Conservation (phyloP, 2,329 filamentous ascomycete genomes). For the Phialophora tarda region DNA sequence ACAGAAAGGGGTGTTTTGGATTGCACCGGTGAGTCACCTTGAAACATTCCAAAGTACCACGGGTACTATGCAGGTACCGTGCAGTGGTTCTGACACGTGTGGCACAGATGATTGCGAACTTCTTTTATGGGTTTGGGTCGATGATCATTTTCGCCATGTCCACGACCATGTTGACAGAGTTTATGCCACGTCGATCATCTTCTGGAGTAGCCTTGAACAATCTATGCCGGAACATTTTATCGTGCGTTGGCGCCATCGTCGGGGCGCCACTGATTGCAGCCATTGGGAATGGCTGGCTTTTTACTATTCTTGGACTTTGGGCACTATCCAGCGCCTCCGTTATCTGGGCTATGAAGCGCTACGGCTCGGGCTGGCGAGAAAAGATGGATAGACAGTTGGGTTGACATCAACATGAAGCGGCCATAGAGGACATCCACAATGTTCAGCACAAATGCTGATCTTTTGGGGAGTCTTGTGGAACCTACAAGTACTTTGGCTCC, state of each 20-base stretch:
- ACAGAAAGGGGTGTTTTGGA: conserved; percentile 67
- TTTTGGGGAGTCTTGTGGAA: not conserved
- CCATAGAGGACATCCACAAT: not conserved
- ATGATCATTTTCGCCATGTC: conserved; percentile 78
- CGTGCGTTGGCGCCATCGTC: conserved; percentile 72
- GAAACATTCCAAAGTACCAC: not conserved
- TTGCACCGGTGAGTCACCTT: conserved; percentile 56
- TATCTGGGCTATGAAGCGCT: conserved; percentile 62
- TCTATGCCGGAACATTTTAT: conserved; percentile 78
- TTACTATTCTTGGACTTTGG: conserved; percentile 65
- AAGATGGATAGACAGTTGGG: conserved; percentile 36
- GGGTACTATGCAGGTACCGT: conserved; percentile 32
- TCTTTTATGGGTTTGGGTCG: conserved; percentile 75
- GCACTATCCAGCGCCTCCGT: conserved; percentile 63
- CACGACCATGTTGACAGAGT: conserved; percentile 85
- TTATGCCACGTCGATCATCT: conserved; percentile 73
- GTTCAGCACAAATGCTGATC: not conserved
- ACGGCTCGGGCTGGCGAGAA: conserved; percentile 37
- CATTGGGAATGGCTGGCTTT: conserved; percentile 77
- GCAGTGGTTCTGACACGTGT: conserved; percentile 29
- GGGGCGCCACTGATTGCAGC: conserved; percentile 71
- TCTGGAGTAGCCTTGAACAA: conserved; percentile 76
- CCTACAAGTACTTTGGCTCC: not conserved
- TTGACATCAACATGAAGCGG: conserved; percentile 13
- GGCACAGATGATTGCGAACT: conserved; percentile 63